Conservation (phyloP, 2,329 filamentous ascomycete species). For the Coleophoma eucalyptorum region DNA sequence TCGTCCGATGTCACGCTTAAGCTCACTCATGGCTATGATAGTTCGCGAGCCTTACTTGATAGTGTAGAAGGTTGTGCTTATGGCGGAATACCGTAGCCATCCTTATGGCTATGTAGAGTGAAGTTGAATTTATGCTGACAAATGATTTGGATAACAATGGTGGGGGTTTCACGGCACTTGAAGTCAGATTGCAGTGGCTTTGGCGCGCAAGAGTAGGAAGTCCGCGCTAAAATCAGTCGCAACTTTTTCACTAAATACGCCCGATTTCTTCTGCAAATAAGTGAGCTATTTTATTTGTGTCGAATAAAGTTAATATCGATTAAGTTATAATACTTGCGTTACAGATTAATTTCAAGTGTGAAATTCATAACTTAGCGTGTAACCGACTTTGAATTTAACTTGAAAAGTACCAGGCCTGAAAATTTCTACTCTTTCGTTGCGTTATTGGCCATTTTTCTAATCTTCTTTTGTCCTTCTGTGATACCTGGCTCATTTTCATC, state of each 20-base stretch:
- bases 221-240: no score
- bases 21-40: not conserved
- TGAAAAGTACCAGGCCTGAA: not conserved
- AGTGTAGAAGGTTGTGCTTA: not conserved
- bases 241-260: no score
- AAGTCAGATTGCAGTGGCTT: no score
- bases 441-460: not conserved
- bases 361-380: not conserved
- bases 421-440: not conserved
- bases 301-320: no score
- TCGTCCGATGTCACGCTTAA: not conserved
- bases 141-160: no score
- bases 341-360: not conserved
- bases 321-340: not conserved
- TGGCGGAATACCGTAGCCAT: not conserved
- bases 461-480: not conserved
- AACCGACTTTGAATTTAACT: not conserved
- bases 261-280: no score
- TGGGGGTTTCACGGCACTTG: no score
- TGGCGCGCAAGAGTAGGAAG: no score
- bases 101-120: no score
- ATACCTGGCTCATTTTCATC: not conserved
- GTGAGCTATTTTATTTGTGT: no score
- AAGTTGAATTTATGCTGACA: no score
- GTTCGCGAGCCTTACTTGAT: not conserved